Evolutionary conservation across 805 yeast species (phyloP).

Genomic region (Candida sphagnicola): DNA sequence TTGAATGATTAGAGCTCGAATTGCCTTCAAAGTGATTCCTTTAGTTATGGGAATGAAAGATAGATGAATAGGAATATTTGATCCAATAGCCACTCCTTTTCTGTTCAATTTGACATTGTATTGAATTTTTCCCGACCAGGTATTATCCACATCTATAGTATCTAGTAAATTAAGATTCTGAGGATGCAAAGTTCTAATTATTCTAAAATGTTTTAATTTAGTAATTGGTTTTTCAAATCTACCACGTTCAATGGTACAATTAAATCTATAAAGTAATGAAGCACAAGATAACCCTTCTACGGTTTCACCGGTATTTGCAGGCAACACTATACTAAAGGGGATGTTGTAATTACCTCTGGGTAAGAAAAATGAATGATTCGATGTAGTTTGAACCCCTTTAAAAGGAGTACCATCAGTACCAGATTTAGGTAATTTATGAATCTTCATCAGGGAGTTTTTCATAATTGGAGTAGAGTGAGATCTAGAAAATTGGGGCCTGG

Average conservation of each 20-base stretch:
- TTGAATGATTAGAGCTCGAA: constrained; percentile 21
- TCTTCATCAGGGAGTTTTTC: constrained; percentile 12
- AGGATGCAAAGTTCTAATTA: constrained; percentile 42
- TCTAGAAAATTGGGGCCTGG: constrained; percentile 24
- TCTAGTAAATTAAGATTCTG: constrained; percentile 36
- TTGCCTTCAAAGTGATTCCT: constrained; percentile 31
- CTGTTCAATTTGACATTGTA: constrained; percentile 42
- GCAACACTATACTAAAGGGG: constrained; percentile 43
- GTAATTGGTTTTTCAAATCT: constrained; percentile 35
- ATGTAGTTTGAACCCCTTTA: constrained; percentile 18
- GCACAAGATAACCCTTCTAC: constrained; percentile 47
- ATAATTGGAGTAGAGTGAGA: constrained; percentile 28
- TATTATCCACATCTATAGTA: constrained; percentile 43
- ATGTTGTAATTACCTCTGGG: constrained; percentile 52
- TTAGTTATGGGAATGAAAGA: constrained; percentile 45
- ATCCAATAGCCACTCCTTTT: constrained; percentile 46
- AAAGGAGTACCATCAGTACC: constrained; percentile 46
- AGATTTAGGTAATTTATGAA: constrained; percentile 21
- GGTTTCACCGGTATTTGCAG: constrained; percentile 46
- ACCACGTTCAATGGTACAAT: constrained; percentile 39
- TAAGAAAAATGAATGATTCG: constrained; percentile 34
- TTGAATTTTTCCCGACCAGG: constrained; percentile 53
- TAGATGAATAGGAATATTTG: constrained; percentile 37
- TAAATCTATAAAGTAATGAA: constrained; percentile 39
- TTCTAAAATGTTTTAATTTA: constrained; percentile 37